A percentile compares a stretch with the other conserved stretches of the same genome.
Conservation (phyloP, 768 basidiomycete genomes). For the Rhodocollybia butyracea region DNA sequence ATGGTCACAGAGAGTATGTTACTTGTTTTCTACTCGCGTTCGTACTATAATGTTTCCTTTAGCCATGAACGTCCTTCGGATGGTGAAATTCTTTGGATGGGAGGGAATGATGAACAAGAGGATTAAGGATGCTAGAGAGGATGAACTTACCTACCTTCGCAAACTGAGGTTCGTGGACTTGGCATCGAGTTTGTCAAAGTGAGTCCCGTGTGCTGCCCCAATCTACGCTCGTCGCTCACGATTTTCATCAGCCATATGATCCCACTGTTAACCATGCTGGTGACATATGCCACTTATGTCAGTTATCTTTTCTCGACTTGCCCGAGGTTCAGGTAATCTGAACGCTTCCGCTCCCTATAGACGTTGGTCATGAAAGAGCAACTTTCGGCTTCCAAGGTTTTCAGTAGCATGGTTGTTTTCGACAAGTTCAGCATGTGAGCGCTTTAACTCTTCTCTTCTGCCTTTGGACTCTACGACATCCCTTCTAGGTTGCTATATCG, state of each 20-base stretch:
- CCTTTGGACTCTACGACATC: too few species aligned
- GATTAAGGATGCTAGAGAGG: conserved; percentile 54
- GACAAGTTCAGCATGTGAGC: conserved; percentile 30
- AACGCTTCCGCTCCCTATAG: conserved; percentile 12
- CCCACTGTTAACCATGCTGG: conserved; percentile 63
- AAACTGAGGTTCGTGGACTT: conserved; percentile 50
- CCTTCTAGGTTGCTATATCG: background rate
- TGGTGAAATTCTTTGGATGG: conserved; percentile 74
- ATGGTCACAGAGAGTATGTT: conserved; percentile 54
- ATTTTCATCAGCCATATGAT: conserved; percentile 45
- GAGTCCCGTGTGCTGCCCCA: conserved; percentile 15
- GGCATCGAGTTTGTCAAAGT: conserved; percentile 41
- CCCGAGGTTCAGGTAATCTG: background rate
- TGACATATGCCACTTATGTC: conserved; percentile 46
- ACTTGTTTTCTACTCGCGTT: conserved; percentile 29
- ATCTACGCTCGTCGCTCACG: background rate
- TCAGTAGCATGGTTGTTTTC: conserved; percentile 58
- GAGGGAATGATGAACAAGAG: conserved; percentile 52
- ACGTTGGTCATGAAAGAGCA: conserved; percentile 38
- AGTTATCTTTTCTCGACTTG: background rate
- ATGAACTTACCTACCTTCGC: conserved; percentile 54
- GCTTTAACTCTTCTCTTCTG: background rate
- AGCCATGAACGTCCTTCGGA: conserved; percentile 59
- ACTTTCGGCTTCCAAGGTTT: conserved; percentile 41
- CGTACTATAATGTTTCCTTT: conserved; percentile 37